Percentiles rank a stretch among this genome's conserved stretches.
Conservation (phyloP, 176 grass and related monocot genomes). For the Zea luxurians region DNA sequence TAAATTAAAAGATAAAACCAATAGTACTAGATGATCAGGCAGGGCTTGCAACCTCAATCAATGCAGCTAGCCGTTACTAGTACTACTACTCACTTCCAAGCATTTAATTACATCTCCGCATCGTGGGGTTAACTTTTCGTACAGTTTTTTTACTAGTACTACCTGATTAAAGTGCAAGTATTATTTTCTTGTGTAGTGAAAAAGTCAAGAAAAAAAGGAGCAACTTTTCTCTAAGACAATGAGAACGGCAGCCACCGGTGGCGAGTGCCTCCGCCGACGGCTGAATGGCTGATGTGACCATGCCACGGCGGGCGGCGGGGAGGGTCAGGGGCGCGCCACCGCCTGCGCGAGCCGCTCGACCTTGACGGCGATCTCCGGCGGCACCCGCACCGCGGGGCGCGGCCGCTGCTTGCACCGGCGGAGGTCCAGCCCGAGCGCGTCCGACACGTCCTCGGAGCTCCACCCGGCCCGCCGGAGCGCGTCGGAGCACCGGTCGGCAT, state of each 20-base stretch:
- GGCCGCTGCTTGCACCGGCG: constrained; percentile 42
- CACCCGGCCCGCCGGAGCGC: constrained; percentile 67
- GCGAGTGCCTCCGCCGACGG: not conserved
- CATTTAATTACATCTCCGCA: constrained; percentile 37
- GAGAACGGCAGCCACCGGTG: not conserved
- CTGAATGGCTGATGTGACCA: not conserved
- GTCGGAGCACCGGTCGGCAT: constrained; percentile 64
- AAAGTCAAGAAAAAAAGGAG: constrained; percentile 41
- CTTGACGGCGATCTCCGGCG: constrained; percentile 66
- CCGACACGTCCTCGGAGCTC: constrained; percentile 80
- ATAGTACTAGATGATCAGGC: too few relatives aligned
- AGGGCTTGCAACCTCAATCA: not conserved
- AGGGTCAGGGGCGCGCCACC: constrained; percentile 37
- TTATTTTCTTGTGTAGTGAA: constrained; percentile 50
- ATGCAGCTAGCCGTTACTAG: constrained; percentile 30
- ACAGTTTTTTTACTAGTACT: constrained; percentile 32
- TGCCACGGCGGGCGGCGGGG: not conserved
- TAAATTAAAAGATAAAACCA: too few relatives aligned
- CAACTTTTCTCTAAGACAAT: not conserved
- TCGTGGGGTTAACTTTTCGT: constrained; percentile 35
- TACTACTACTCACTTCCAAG: not conserved
- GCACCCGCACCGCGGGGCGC: constrained; percentile 32
- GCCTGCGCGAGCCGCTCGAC: constrained; percentile 56
- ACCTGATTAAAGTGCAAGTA: constrained; percentile 49
- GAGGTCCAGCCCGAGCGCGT: constrained; percentile 66